These are phyloP conservation scores for Rhodotorula sp. DNA, from an alignment of 1,284 basidiomycete species.

Conservation along the genomic window DNA sequence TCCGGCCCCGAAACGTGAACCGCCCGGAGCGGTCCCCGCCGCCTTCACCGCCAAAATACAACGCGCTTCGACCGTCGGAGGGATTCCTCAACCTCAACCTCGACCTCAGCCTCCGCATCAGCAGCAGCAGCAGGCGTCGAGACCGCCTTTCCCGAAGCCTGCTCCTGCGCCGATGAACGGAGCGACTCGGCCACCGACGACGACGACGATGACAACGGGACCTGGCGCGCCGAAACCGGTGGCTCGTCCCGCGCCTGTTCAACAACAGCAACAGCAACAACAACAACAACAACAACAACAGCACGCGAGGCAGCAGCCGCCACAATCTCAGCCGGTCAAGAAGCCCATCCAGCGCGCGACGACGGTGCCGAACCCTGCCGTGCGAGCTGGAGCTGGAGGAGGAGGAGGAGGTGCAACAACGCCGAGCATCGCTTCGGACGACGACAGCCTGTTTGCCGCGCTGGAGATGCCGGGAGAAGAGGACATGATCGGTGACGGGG, in stretches of 20 bases:
- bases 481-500: no score
- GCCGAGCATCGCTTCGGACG: not conserved
- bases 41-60: slow-evolving; percentile 1
- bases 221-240: no score
- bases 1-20: not conserved
- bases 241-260: no score
- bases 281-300: no score
- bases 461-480: not conserved
- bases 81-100: not conserved
- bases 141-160: no score
- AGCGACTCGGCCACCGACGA: no score
- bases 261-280: no score
- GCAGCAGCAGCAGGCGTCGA: not conserved
- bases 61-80: slow-evolving; percentile 7
- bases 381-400: not conserved
- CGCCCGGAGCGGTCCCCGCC: not conserved
- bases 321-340: no score
- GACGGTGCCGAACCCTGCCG: slow-evolving; percentile 6
- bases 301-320: not conserved
- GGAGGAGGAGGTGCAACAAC: not conserved
- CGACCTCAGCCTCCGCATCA: not conserved
- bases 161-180: no score
- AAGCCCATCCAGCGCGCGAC: slow-evolving; percentile 8
- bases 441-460: slow-evolving; percentile 8
- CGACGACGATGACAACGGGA: no score